Conservation (phyloP, 2,329 filamentous ascomycete species). For the Graphilbum fragrans region DNA sequence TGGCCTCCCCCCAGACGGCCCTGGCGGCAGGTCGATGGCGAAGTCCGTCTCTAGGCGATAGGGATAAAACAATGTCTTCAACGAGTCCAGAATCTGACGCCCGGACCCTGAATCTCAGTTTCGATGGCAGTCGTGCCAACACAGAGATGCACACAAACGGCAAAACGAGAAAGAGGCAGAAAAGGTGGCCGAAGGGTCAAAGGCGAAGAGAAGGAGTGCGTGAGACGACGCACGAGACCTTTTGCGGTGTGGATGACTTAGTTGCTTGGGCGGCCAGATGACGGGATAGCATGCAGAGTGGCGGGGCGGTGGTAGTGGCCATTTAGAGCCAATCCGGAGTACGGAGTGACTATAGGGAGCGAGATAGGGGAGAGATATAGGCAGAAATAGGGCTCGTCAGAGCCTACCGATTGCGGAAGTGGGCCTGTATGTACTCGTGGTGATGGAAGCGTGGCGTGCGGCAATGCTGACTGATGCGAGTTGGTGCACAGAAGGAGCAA, state of each 20-base stretch:
- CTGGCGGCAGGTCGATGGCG: neutral
- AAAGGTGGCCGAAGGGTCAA: no score
- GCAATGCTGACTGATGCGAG: no score
- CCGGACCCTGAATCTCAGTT: no score
- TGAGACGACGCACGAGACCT: slow-evolving; percentile 7
- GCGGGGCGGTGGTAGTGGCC: neutral
- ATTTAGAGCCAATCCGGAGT: neutral
- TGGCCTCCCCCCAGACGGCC: slow-evolving; percentile 8
- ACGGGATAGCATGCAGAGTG: neutral
- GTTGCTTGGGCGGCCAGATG: neutral
- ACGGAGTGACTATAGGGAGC: neutral
- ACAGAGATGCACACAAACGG: neutral
- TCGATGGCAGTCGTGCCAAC: no score
- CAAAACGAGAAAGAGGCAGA: neutral
- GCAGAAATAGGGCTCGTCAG: no score
- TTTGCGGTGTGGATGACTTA: neutral
- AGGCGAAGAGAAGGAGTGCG: neutral
- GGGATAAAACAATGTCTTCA: no score
- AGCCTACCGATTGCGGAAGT: no score
- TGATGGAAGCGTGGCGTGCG: no score
- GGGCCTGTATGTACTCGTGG: no score
- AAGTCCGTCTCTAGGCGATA: no score
- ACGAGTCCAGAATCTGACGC: no score
- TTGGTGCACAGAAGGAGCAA: no score
- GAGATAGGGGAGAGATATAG: neutral